Base-by-base conservation (phyloP, 495 filamentous ascomycete species). In the Pyrenula aspistea region DNA sequence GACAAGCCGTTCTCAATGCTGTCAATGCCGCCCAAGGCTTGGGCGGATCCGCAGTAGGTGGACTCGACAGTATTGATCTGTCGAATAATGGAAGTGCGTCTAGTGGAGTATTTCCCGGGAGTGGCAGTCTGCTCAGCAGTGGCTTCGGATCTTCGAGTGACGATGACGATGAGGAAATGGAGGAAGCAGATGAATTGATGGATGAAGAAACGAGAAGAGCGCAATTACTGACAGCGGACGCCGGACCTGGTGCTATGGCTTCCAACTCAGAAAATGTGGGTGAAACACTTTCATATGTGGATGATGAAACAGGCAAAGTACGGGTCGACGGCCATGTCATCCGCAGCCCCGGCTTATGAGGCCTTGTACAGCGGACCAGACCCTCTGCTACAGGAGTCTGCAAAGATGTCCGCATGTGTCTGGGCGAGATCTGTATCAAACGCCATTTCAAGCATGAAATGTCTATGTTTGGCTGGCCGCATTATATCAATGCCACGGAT, bases 121-220 rank as follows among this genome's bases (percentile, higher is more conserved):
- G 81, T 60, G 77, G 80, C 47, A 82, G 81, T 55, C 83, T 85
- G 25, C 73, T 95, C n/a, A 77, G 91, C 56, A 93, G 88, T 66
- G 91, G 89, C n/a, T 98, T 97, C 68, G 90, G 87, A 60, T 93
- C 87, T 71, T 95, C 89, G 12, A 96, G 90, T 63, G 91, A 95
- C 60, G 93, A 96, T 62, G 93, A 97, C 56, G 93, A 98, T 60
- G 93, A 96, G 62, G 93, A 98, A 59, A 84, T 88, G 80, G 87
- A 90, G 55, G 91, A 91, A 63, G 85, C 91, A 53, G 88, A 86
- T 57, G 90, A 93, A 58, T 49, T 56, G 59, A 57, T 60, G 62
- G 24, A 59, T 67, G 54, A 42, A 42, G 31, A 42, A 61, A 61
- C 23, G 24, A 23, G 22, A 67, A 66, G 58, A 64, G 67, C 55